phyloP scores from a whole-genome alignment of 2,329 filamentous ascomycete species.

The Fusarium drepaniforme region DNA sequence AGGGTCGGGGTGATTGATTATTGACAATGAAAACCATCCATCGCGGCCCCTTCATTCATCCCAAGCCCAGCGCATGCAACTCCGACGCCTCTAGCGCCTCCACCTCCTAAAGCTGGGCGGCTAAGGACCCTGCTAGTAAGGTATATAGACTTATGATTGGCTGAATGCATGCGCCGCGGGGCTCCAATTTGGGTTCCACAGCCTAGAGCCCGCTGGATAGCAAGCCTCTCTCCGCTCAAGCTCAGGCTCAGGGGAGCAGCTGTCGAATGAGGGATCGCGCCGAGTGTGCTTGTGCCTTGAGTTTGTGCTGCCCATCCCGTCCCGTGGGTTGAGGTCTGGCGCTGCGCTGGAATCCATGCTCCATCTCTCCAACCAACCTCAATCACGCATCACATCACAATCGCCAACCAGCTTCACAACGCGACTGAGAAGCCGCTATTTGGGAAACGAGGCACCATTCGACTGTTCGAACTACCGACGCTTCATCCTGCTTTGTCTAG shows the following conservation, averaged over 20 bases:
- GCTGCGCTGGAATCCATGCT: constrained; percentile 3
- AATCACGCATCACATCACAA: constrained; percentile 35
- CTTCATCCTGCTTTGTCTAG: constrained; percentile 8
- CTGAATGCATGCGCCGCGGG: constrained; percentile 26
- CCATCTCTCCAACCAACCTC: constrained; percentile 29
- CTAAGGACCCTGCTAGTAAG: constrained; percentile 34
- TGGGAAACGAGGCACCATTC: constrained; percentile 16
- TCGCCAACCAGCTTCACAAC: constrained; percentile 32
- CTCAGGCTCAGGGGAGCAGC: constrained; percentile 42
- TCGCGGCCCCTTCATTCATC: constrained; percentile 22
- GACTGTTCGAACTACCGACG: constrained; percentile 3
- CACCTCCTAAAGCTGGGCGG: constrained; percentile 38
- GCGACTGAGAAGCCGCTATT: constrained; percentile 19
- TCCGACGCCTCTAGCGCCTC: constrained; percentile 36
- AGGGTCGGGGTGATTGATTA: not conserved
- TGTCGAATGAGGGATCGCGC: constrained; percentile 42
- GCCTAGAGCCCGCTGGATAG: constrained; percentile 24
- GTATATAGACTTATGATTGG: constrained; percentile 27
- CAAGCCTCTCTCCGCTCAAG: constrained; percentile 31
- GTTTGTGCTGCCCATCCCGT: constrained; percentile 26
- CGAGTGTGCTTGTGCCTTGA: constrained; percentile 13
- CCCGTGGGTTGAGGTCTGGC: constrained; percentile 20
- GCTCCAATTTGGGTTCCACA: constrained; percentile 44
- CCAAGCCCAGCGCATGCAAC: constrained; percentile 33
- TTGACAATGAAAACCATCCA: not conserved